Evolutionary conservation across 2,329 filamentous ascomycete species (phyloP).

Genomic region (Aspergillus sclerotialis): DNA sequence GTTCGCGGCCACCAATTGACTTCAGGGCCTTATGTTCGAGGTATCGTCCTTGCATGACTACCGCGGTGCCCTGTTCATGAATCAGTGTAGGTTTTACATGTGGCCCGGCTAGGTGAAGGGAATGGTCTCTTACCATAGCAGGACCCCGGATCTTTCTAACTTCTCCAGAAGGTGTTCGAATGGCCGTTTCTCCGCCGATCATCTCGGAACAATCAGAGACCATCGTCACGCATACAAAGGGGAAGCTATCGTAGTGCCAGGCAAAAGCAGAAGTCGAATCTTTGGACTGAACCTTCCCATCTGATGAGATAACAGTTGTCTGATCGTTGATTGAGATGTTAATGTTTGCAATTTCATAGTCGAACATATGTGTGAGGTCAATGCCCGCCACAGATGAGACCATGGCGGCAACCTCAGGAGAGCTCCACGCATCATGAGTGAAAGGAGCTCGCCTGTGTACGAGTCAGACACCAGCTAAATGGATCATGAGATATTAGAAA

Average conservation of each 20-base stretch:
- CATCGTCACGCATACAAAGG: conserved; percentile 65
- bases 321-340: conserved; percentile 43
- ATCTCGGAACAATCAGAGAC: conserved; percentile 56
- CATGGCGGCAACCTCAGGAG: conserved; percentile 46
- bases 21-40: conserved; percentile 59
- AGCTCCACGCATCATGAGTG: conserved; percentile 52
- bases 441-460: conserved; percentile 56
- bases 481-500: conserved; percentile 1
- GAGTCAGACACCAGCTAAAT: conserved; percentile 24
- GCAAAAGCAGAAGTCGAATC: no score
- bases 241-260: conserved; percentile 61
- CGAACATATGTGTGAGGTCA: conserved; percentile 50
- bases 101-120: background rate
- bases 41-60: conserved; percentile 61
- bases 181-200: conserved; percentile 58
- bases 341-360: conserved; percentile 54
- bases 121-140: conserved; percentile 44
- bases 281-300: no score
- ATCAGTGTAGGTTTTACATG: conserved; percentile 1
- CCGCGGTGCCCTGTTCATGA: conserved; percentile 48
- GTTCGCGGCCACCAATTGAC: conserved; percentile 52
- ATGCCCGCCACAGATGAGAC: conserved; percentile 53
- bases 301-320: no score
- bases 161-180: conserved; percentile 48
- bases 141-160: conserved; percentile 55